Evolutionary conservation across 345 rosid genomes (phyloP), one percentile per base, ranked within the genome.

Genomic region (Melastoma malabathricum): DNA sequence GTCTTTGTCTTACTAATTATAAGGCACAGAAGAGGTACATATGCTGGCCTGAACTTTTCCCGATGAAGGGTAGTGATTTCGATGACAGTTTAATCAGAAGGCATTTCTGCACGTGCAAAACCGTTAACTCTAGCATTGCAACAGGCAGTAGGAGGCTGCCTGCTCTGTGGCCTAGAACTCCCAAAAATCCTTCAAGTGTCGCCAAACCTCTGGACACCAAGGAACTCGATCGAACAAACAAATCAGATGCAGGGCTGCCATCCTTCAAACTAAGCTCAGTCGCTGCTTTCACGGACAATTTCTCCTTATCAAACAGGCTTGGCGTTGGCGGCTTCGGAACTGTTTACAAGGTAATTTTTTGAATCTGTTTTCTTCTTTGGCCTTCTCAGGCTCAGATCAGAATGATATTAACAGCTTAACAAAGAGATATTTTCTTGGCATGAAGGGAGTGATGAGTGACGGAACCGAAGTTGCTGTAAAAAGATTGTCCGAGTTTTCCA

Each of bases 391-490:
- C 17, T 18, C 6, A 19, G 14, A 48, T n/a, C 41, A 15, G 51
- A 19, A 46, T 1, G 31, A 48, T 18, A 18, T 19, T 13, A 57
- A 44, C 43, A 10, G 22, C 31, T 27, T 15, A n/a, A 34, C 16
- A 12, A 10, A 18, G 18, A 18, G 8, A 14, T 17, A 12, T 44
- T 5, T 48, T 39, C 25, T 22, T 22, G 2, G 25, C 25, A 22
- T 22, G 25, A 22, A 63, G 62, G 67, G 62, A 2, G 16, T 3
- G 14, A 31, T 57, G 44, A 17, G 34, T 4, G 31, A 47, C 18
- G 67, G 62, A 48, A 8, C n/a, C 12, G 57, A 56, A 12, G 45
- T 63, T 43, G 67, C 62, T 10, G 62, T 63, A n/a, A 57, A 63
- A 52, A 50, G 62, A 14, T 44, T 63, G 15, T 56, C 57, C 12